Base-by-base conservation (phyloP, 768 basidiomycete genomes). In the Russula emetica region DNA sequence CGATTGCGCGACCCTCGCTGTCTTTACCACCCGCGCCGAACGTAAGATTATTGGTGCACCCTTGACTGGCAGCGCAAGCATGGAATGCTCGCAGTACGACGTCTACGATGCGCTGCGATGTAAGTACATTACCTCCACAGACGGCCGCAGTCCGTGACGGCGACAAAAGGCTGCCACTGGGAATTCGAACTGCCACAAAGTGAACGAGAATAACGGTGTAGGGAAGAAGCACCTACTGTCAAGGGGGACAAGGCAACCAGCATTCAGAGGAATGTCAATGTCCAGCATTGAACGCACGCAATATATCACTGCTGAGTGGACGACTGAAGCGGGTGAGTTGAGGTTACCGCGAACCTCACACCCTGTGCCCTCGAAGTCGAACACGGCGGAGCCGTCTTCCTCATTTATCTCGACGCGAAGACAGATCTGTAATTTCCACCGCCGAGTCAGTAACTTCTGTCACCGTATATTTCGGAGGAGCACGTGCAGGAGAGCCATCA, bases 1-100 rank as follows among this genome's bases (percentile, higher is more conserved):
- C 81, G 55, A 85, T 78, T 54, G 83, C 83, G 50, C 82, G 82
- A 8, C 92, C 93, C 53, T 90, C 84, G 69, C 82, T 83, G 72
- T 87, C 85, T 74, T 94, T 93, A n/a, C 93, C 92, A 9, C 91
- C 92, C 1, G 85, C 79, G 4, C 92, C 93, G 71, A 95, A 96
- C 0, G 94, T 95, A 44, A 96, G 76, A 72, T 95, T 96, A 74
- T 95, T 95, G 52, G 92, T 94, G 70, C 92, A 92, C 1, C 95
- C 95, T 72, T 97, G 94, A 70, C 90, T 92, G 0, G 94, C 95
- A 20, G 94, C 93, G 53, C 86, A 88, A 3, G 92, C 94, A 69
- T 89, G 83, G 78, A 98, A 97, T 0, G 94, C 94, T 72, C 90
- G 92, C 40, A 98, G 77, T 38, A 98, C 90, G 2, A 95, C 93